phyloP scores from a whole-genome alignment of 176 grass and related monocot genomes.

The Echinochloa phyllopogon region DNA sequence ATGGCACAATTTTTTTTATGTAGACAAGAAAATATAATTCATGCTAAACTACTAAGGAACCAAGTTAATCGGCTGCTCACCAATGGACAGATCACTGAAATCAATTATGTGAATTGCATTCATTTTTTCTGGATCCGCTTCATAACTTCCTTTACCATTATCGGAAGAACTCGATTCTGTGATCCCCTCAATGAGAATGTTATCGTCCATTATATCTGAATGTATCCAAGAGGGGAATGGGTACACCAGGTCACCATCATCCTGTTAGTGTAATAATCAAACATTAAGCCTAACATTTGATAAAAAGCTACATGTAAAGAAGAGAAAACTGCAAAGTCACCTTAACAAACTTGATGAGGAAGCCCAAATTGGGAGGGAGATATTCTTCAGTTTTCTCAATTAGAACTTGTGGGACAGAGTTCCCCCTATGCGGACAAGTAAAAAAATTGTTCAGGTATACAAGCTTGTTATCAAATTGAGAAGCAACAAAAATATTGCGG shows the following conservation, averaged over 20 bases:
- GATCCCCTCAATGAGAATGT: constrained; percentile 73
- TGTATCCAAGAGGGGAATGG: constrained; percentile 84
- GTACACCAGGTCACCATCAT: constrained; percentile 49
- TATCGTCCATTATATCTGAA: constrained; percentile 99
- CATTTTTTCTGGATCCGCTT: constrained; percentile 51
- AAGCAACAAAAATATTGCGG: neutral
- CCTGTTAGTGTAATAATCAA: constrained; percentile 60
- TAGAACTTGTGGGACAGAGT: constrained; percentile 70
- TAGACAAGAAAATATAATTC: neutral
- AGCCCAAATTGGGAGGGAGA: constrained; percentile 61
- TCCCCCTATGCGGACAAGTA: constrained; percentile 58
- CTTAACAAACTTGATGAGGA: constrained; percentile 74
- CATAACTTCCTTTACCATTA: constrained; percentile 44
- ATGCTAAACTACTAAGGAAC: constrained; percentile 16
- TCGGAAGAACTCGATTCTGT: constrained; percentile 28
- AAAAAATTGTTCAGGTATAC: constrained; percentile 26
- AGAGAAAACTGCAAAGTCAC: constrained; percentile 50
- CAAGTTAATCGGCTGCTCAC: constrained; percentile 51
- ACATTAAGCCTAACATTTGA: constrained; percentile 34
- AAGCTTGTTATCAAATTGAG: neutral
- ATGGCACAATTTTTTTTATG: neutral
- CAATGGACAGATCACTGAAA: constrained; percentile 87
- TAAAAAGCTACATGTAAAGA: constrained; percentile 12
- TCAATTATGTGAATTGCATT: constrained; percentile 87
- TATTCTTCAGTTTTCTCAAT: constrained; percentile 85